Evolutionary conservation across 2,329 filamentous ascomycete genomes (phyloP), one percentile per base, ranked within the genome.

Genomic region (Claviceps maximensis): DNA sequence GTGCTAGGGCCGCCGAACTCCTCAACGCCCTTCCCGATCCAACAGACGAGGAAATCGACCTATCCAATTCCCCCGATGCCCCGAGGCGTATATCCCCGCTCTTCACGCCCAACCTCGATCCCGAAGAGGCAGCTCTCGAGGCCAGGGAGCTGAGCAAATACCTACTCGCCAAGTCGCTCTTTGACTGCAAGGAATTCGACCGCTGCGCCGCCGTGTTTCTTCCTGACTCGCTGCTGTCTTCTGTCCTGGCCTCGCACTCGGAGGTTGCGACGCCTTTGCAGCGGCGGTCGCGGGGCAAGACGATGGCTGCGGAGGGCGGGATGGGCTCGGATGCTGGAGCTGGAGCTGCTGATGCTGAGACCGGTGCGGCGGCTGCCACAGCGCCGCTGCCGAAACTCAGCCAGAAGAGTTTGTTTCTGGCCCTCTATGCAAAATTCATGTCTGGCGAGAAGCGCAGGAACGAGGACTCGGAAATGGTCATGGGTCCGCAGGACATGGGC

Each of bases 381-480:
- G 58, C 63, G 7, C 58, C 63, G 2, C 61, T 82, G 17, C 80
- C 80, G 2, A 71, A 69, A 51, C 65, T 96, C 50, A 96, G 90
- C 65, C 89, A 96, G 66, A 94, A 91, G 69, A 89, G 91, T 51
- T 70, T 97, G 21, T 98, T 98, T 63, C 76, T 98, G 12, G 86
- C 89, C 0, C 74, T 97, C 4, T 98, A 98, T 63, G 88, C 93
- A 46, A 94, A 91, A 64, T 89, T 90, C 64, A 80, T 97, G 58
- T 86, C 90, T 0, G 93, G 93, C 1, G 93, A 98, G 74, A 96
- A 97, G 74, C 83, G 88, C 58, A 95, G 91, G 68, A 88, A 95
- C 61, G 93, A 98, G 68, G 91, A 97, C 54, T 89, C 87, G 23
- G 93, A 98, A 70, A 96, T 96, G 86, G 87, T 98, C 50, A 82